Base-by-base conservation (phyloP, 805 yeast genomes). In the Starmerella bombi region DNA sequence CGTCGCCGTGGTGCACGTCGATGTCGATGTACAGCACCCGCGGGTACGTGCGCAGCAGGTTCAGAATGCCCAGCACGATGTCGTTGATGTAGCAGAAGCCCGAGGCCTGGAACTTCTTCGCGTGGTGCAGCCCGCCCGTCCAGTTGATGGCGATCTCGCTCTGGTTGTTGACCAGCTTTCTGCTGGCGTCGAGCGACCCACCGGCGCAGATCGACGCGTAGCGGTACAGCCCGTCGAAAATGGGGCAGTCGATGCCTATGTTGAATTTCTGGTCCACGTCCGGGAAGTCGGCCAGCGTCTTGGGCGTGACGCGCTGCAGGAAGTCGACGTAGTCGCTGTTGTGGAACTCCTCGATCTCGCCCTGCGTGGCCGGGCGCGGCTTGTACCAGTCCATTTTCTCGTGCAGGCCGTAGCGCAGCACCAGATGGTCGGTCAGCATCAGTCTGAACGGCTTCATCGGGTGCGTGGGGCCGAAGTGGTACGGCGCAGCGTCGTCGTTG, bases 371-470 rank as follows among this genome's bases (percentile, higher is more conserved):
- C 25, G 75, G 62, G 45, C 93, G 66, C 2, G 97, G 93, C 44
- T 74, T 69, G 60, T 81, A 91, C 22, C 85, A 62, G 56, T 91
- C 97, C 95, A 88, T 83, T 50, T 77, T 71, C 53, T 84, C 84
- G 59, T 86, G 83, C 35, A 88, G 64, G 43, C 83, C 83, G 60
- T 91, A 88, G 12, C 80, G 76, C 25, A 79, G 72, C 38, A 88
- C 88, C 46, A 88, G 64, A 58, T 86, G 94, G 61, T 88, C 96
- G 0, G 98, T 88, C 34, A 88, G 70, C 86, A 85, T 79, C 46
- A 91, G 66, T 49, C 98, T 66, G 59, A 86, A 83, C 14, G 98
- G 98, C 59, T 88, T 88, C 98, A 88, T 88, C n/a, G 98, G 98
- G 60, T 88, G 98, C 45, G 76, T 72, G 1, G 82, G 80, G 15